Evolutionary conservation across 495 filamentous ascomycete genomes (phyloP), one percentile per base, ranked within the genome.

Genomic region (Neurospora cerealis): DNA sequence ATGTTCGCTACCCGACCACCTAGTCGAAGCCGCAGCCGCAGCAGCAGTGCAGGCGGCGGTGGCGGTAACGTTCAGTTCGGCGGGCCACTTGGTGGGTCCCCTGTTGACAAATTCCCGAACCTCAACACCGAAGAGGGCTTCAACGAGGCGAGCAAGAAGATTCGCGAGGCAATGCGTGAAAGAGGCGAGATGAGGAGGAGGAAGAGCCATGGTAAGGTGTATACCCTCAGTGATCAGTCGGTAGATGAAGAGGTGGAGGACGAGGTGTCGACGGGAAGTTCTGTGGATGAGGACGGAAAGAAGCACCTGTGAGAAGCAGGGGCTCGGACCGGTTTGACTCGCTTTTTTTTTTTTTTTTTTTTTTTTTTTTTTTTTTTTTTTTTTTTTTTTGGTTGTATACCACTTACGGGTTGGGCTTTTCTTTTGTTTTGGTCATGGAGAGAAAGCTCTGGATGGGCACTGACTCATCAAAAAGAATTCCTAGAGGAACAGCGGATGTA

Each of bases 1-100:
- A 90, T 99, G 80, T 99, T 98, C 78, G 93, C 95, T 3, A 94
- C 92, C 38, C 86, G 93, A 39, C 95, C 95, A 6, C 87, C 90
- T 3, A 93, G 89, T 73, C 90, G 92, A 60, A 91, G 84, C 48
- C 84, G 91, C 19, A 91, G 88, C 75, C 85, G 92, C 46, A 94
- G 91, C 77, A 92, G 92, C 77, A 95, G 89, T 75, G 84, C 84
- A 72, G 88, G 88, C 19, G 88, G 87, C n/a, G 82, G 83, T 1
- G 85, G 87, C 39, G 89, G 89, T 10, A 76, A 75, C 8, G 42
- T 74, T 17, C 54, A 66, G 54, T 66, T 66, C 15, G 54, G 54
- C 15, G 72, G 74, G 6, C 38, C 46, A 17, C 86, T 85, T 4
- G 86, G 83, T 4, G 90, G 89, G 0, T 91, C 94, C 76, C 86